Evolutionary conservation across 495 filamentous ascomycete species (phyloP).

Genomic region (Penicillium salamii): DNA sequence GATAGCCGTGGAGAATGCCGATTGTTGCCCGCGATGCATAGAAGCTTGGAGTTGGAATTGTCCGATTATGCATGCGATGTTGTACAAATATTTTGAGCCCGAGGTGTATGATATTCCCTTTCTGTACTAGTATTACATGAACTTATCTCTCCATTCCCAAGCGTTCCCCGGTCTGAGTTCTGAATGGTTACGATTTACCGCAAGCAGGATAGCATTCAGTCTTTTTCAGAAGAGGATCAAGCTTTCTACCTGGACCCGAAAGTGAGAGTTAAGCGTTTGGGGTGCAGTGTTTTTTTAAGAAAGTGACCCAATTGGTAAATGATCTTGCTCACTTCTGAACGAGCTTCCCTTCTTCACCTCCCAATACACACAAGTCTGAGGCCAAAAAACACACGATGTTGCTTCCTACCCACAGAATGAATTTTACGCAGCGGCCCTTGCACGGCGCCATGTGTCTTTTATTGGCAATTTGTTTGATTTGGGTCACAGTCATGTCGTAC

Average conservation of each 20-base stretch:
- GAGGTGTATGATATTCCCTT: constrained; percentile 1
- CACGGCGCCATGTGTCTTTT: background rate
- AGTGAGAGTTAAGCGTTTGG: no score
- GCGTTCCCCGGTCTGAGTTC: no score
- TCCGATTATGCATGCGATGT: constrained; percentile 2
- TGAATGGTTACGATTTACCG: no score
- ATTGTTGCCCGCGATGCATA: constrained; percentile 1
- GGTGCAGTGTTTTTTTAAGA: no score
- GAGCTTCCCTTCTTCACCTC: background rate
- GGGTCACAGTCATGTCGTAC: background rate
- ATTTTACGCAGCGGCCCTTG: background rate
- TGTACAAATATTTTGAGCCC: constrained; percentile 6
- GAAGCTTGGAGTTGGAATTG: constrained; percentile 1
- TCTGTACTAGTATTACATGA: constrained; percentile 6
- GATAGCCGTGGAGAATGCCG: background rate
- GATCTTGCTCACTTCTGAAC: background rate
- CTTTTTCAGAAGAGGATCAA: no score
- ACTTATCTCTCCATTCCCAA: background rate
- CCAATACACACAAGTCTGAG: background rate
- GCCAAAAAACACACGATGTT: background rate
- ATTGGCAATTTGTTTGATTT: background rate
- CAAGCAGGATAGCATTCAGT: no score
- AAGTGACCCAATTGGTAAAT: no score
- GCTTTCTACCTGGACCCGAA: no score
- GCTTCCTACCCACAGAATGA: background rate